A percentile compares a stretch with the other conserved stretches of the same genome.
phyloP scores from a whole-genome alignment of 2,329 filamentous ascomycete genomes.

The Botrytis pseudocinerea region DNA sequence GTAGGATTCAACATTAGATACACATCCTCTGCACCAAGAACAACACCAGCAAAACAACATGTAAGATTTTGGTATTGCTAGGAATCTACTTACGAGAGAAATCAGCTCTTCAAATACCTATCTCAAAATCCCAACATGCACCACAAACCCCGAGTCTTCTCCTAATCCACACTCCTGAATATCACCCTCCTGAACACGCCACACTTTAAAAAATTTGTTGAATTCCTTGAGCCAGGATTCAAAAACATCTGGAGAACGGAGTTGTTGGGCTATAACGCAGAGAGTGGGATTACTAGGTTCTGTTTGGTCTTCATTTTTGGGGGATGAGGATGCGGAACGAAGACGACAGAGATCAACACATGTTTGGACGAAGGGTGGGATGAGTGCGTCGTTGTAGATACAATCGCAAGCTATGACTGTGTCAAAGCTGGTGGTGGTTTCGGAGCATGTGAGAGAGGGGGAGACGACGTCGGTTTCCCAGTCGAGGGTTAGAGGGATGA shows the following conservation, averaged over 20 bases:
- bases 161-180: constrained; percentile 10
- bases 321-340: constrained; percentile 39
- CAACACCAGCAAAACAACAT: neutral
- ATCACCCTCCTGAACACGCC: constrained; percentile 58
- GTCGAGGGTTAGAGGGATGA: constrained; percentile 57
- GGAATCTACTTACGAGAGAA: neutral
- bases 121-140: constrained; percentile 73
- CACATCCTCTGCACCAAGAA: too few species aligned
- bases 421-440: constrained; percentile 57
- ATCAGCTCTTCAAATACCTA: constrained; percentile 9
- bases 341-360: constrained; percentile 73
- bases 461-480: constrained; percentile 64
- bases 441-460: constrained; percentile 35
- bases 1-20: neutral
- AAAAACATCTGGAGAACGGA: constrained; percentile 82
- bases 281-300: constrained; percentile 54
- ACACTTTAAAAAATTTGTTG: constrained; percentile 65
- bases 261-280: constrained; percentile 84
- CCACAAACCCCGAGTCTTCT: constrained; percentile 70
- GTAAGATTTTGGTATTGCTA: neutral
- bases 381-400: constrained; percentile 88
- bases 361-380: constrained; percentile 78
- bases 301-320: constrained; percentile 14
- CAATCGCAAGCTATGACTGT: constrained; percentile 85
- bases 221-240: constrained; percentile 77